phyloP scores from a whole-genome alignment of 139 green algal genomes.

The Coccomyxa sp. region DNA sequence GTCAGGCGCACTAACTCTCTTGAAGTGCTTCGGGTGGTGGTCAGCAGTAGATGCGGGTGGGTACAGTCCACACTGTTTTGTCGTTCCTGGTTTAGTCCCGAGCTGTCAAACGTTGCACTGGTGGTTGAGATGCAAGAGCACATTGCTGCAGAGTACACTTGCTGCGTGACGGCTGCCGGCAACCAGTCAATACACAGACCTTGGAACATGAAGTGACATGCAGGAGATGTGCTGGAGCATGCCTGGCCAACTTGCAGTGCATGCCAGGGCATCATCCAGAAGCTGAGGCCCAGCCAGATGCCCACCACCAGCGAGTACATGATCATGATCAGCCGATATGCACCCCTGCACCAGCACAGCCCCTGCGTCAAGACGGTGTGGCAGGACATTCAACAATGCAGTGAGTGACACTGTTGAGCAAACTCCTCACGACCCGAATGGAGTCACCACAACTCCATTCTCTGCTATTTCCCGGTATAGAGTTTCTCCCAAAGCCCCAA shows the following conservation, averaged over 20 bases:
- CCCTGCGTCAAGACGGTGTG: background rate
- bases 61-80: too few species aligned
- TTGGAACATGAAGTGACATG: slow-evolving; percentile 2
- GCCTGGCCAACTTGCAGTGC: slow-evolving; percentile 40
- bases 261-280: slow-evolving; percentile 57
- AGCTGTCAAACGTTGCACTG: too few species aligned
- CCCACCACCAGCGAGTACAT: slow-evolving; percentile 35
- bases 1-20: background rate
- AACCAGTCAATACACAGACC: background rate
- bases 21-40: background rate
- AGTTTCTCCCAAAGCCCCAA: background rate
- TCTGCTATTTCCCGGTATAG: too few species aligned
- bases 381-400: background rate
- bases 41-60: background rate
- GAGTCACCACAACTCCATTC: too few species aligned
- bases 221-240: too few species aligned
- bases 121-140: too few species aligned
- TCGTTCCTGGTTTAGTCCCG: too few species aligned
- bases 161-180: background rate
- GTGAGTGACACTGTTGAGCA: background rate
- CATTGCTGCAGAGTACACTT: background rate
- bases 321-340: slow-evolving; percentile 33
- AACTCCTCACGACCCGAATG: background rate
- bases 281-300: slow-evolving; percentile 42
- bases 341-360: slow-evolving; percentile 18